Conservation (phyloP, 1,284 basidiomycete genomes). For the Sutorius eximius region DNA sequence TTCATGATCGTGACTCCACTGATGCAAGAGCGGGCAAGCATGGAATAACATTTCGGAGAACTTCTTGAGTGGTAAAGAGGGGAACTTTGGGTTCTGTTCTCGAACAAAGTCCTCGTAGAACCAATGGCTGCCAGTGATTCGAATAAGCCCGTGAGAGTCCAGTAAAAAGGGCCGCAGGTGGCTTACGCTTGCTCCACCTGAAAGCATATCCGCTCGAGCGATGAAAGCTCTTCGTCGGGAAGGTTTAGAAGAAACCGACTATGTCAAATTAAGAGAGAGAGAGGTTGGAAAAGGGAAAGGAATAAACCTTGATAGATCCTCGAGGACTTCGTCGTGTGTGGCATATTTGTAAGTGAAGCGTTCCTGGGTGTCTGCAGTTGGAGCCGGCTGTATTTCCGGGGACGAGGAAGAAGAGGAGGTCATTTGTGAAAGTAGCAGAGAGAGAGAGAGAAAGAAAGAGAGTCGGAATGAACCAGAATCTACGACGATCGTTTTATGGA, state of each 20-base stretch:
- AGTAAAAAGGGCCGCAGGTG: conserved; percentile 13
- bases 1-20: conserved; percentile 79
- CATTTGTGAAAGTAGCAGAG: conserved; percentile 37
- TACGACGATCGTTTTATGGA: conserved; percentile 37
- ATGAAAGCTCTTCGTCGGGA: conserved; percentile 89
- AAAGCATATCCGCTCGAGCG: conserved; percentile 94
- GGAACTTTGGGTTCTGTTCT: conserved; percentile 84
- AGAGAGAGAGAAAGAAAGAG: conserved; percentile 36
- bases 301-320: conserved; percentile 81
- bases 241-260: conserved; percentile 97
- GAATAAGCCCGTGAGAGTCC: conserved; percentile 9
- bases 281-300: conserved; percentile 1
- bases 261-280: conserved; percentile 13
- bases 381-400: conserved; percentile 62
- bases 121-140: conserved; percentile 76
- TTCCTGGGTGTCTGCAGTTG: conserved; percentile 45
- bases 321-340: conserved; percentile 77
- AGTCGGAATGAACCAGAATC: conserved; percentile 43
- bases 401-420: conserved; percentile 68
- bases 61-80: conserved; percentile 85
- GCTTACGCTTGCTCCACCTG: conserved; percentile 98
- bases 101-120: conserved; percentile 99
- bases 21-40: conserved; percentile 76
- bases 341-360: conserved; percentile 63
- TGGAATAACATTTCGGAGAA: conserved; percentile 94